Evolutionary conservation across 116 monocot genomes (phyloP).

Genomic region (Zostera marina): DNA sequence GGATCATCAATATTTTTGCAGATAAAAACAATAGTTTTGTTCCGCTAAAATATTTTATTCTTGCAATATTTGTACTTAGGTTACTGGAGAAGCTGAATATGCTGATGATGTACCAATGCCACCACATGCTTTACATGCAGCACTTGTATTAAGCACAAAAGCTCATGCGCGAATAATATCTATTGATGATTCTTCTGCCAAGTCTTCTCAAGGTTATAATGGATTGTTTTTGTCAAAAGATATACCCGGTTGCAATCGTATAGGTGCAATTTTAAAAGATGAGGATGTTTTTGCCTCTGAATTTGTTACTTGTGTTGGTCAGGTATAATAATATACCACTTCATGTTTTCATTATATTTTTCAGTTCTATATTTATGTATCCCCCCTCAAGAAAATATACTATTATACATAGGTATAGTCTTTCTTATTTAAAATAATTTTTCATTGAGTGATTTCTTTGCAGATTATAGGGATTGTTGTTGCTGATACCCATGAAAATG

Average conservation of each 20-base stretch:
- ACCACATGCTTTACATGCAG: constrained; percentile 68
- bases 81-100: constrained; percentile 88
- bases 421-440: neutral
- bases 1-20: no score
- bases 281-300: constrained; percentile 93
- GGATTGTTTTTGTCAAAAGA: constrained; percentile 68
- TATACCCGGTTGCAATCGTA: constrained; percentile 63
- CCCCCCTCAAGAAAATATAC: neutral
- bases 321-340: constrained; percentile 25
- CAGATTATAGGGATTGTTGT: constrained; percentile 87
- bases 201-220: constrained; percentile 61
- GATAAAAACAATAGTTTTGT: no score
- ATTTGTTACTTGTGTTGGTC: constrained; percentile 94
- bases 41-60: neutral
- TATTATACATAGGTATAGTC: neutral
- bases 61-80: constrained; percentile 19
- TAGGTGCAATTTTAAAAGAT: constrained; percentile 64
- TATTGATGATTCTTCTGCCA: constrained; percentile 71
- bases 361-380: neutral
- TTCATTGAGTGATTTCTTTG: neutral
- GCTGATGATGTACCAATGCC: constrained; percentile 62
- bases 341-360: neutral
- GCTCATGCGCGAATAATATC: constrained; percentile 82
- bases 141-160: constrained; percentile 68
- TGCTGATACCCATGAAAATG: constrained; percentile 93